A percentile compares a stretch with the other conserved stretches of the same genome.
phyloP scores from a whole-genome alignment of 2,329 filamentous ascomycete genomes.

The Grosmannia clavigera region DNA sequence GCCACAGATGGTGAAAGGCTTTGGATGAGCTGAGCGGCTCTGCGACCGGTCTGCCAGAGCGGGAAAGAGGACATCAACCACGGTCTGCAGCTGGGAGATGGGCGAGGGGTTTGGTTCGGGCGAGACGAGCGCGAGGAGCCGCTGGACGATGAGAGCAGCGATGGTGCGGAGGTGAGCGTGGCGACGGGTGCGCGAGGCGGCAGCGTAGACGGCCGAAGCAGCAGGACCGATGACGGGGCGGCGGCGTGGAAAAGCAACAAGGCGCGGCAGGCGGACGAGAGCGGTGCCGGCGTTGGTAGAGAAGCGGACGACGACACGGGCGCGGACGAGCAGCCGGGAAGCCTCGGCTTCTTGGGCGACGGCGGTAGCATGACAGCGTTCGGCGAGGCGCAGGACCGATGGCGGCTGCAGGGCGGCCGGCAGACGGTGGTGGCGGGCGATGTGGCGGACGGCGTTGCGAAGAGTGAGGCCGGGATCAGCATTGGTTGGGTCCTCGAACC shows the following conservation, averaged over 20 bases:
- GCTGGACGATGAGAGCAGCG: slow-evolving; percentile 33
- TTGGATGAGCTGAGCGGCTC: slow-evolving; percentile 6
- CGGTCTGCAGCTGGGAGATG: slow-evolving; percentile 30
- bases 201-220: slow-evolving; percentile 10
- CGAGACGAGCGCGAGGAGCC: slow-evolving; percentile 36
- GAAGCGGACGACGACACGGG: slow-evolving; percentile 32
- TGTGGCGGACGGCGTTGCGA: slow-evolving; percentile 67
- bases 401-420: slow-evolving; percentile 58
- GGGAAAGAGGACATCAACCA: slow-evolving; percentile 37
- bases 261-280: slow-evolving; percentile 30
- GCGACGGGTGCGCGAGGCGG: slow-evolving; percentile 16
- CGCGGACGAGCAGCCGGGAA: slow-evolving; percentile 36
- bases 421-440: slow-evolving; percentile 45
- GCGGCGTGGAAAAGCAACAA: not conserved
- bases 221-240: slow-evolving; percentile 10
- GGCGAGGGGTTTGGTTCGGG: slow-evolving; percentile 32
- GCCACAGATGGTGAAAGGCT: slow-evolving; percentile 32
- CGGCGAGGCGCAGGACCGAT: slow-evolving; percentile 49
- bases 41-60: slow-evolving; percentile 18
- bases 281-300: slow-evolving; percentile 35
- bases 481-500: slow-evolving; percentile 84
- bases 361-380: slow-evolving; percentile 33
- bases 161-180: slow-evolving; percentile 27
- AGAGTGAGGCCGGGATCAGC: slow-evolving; percentile 60
- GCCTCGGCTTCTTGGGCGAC: slow-evolving; percentile 38